Evolutionary conservation across 495 filamentous ascomycete species (phyloP).

Genomic region (Rusavskia elegans): DNA sequence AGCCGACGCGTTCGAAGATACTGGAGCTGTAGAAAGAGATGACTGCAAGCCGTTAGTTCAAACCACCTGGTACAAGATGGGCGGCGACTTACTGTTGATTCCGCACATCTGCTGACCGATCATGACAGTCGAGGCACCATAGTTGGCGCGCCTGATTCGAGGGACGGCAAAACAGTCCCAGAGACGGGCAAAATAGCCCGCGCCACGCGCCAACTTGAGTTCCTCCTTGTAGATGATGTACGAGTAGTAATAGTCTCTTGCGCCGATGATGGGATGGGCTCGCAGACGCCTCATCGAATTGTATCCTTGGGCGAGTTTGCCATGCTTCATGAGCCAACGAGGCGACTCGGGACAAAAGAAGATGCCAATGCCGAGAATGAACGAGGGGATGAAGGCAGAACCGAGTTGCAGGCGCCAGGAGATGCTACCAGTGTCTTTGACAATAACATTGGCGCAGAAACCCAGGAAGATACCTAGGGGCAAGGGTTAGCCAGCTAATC

Average conservation of each 20-base stretch:
- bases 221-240: constrained; percentile 8
- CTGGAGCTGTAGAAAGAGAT: constrained; percentile 40
- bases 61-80: not conserved
- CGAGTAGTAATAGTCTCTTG: constrained; percentile 23
- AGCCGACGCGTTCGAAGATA: constrained; percentile 36
- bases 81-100: constrained; percentile 27
- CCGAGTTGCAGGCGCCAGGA: constrained; percentile 42
- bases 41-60: constrained; percentile 19
- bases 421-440: constrained; percentile 22
- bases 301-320: constrained; percentile 12
- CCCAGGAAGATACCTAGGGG: not conserved
- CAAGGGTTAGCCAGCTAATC: not conserved
- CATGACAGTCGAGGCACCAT: constrained; percentile 47
- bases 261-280: constrained; percentile 18
- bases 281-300: not conserved
- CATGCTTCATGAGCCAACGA: constrained; percentile 39
- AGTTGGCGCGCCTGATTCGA: constrained; percentile 36
- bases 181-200: not conserved
- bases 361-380: constrained; percentile 31
- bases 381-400: constrained; percentile 33
- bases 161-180: constrained; percentile 30
- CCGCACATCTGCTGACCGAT: constrained; percentile 73
- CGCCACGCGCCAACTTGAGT: not conserved
- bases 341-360: constrained; percentile 40
- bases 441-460: constrained; percentile 2